Conservation (phyloP, 2,329 filamentous ascomycete genomes). For the Fusarium sp. region DNA sequence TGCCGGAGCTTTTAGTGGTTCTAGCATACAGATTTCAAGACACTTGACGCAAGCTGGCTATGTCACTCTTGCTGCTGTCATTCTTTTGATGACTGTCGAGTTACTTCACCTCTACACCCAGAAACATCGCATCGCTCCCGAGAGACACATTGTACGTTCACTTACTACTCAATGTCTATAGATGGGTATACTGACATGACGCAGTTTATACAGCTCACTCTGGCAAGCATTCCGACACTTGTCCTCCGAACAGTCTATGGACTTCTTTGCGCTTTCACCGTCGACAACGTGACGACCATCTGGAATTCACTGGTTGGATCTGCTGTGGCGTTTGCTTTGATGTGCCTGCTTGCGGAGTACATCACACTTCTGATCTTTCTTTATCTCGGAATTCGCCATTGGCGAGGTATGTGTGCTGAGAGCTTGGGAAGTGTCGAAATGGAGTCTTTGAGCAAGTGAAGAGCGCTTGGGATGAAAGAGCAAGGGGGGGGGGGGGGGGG, state of each 20-base stretch:
- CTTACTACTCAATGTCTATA: rapidly evolving
- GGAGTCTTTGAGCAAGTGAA: not conserved
- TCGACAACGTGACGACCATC: rapidly evolving
- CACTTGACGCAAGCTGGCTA: not conserved
- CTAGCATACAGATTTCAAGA: not conserved
- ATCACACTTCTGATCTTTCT: not conserved
- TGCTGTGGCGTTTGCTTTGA: not conserved
- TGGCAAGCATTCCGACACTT: not conserved
- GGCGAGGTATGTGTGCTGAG: not conserved
- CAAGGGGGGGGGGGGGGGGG: not conserved
- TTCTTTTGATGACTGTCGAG: not conserved
- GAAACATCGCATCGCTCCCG: not conserved
- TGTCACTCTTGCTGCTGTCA: not conserved
- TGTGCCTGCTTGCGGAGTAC: not conserved
- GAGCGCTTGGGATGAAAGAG: rapidly evolving
- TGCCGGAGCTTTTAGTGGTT: not conserved
- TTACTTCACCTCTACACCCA: not conserved
- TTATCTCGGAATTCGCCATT: not conserved
- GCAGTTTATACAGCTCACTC: not conserved
- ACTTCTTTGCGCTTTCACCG: not conserved
- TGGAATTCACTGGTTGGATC: not conserved
- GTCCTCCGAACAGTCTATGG: not conserved
- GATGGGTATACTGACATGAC: rapidly evolving
- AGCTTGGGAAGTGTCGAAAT: not conserved
- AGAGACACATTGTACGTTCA: not conserved